phyloP scores from a whole-genome alignment of 805 yeast genomes.

The Ogataea naganishii region DNA sequence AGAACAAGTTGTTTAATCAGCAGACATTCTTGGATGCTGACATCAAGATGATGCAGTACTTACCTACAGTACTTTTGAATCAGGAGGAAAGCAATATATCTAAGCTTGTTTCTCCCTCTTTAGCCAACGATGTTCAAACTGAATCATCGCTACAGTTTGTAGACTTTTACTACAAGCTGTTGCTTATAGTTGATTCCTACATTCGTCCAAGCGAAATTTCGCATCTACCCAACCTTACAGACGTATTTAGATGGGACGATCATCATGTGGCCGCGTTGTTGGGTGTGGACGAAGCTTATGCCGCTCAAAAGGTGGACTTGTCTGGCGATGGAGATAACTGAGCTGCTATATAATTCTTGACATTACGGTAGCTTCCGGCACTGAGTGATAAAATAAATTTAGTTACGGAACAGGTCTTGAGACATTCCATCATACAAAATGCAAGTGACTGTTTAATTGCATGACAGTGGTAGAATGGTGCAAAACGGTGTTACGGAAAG shows the following conservation, averaged over 20 bases:
- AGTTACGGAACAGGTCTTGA: too few species aligned
- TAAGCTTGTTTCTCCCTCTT: slow-evolving; percentile 54
- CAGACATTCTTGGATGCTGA: slow-evolving; percentile 36
- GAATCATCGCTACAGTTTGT: slow-evolving; percentile 42
- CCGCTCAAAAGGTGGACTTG: slow-evolving; percentile 9
- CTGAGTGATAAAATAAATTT: too few species aligned
- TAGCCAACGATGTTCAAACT: slow-evolving; percentile 46
- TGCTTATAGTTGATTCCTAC: slow-evolving; percentile 27
- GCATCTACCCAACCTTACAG: too few species aligned
- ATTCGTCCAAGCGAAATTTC: slow-evolving; percentile 14
- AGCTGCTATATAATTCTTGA: too few species aligned
- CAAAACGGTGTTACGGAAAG: too few species aligned
- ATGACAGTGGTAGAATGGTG: too few species aligned
- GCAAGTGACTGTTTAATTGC: too few species aligned
- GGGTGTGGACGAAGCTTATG: slow-evolving; percentile 47
- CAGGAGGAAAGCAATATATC: slow-evolving; percentile 45
- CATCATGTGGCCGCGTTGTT: slow-evolving; percentile 57
- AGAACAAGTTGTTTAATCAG: slow-evolving; percentile 45
- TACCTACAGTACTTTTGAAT: slow-evolving; percentile 57
- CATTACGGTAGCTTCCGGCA: too few species aligned
- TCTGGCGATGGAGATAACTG: background rate
- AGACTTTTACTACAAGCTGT: slow-evolving; percentile 34
- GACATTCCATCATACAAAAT: too few species aligned
- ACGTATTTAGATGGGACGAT: slow-evolving; percentile 44
- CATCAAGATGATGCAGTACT: slow-evolving; percentile 35